Base-by-base conservation (phyloP, 129 eudicot genomes). In the Helichrysum umbraculigerum region DNA sequence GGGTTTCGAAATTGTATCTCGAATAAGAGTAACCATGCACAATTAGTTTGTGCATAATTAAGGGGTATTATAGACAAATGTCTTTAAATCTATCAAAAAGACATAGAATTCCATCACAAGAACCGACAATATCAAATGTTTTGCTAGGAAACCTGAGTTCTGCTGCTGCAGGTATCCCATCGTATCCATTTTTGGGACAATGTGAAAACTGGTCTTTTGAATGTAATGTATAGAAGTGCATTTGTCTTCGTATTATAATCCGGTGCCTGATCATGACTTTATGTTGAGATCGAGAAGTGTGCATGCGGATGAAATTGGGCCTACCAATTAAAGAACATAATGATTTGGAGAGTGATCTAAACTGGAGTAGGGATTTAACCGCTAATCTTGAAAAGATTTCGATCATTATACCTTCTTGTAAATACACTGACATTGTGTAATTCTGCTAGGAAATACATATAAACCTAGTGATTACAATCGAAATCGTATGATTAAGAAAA, bases 251-350 rank as follows among this genome's bases (percentile, higher is more conserved):
- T 32, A 32, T 32, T 32, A 32, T 32, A 32, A 2, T 2, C 34
- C 4, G 34, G 34, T 32, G 34, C 34, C 39, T 7, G 50, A n/a
- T 12, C 3, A 59, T 29, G 44, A 37, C 12, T 17, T 74, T 74
- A 37, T 28, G 54, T 39, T 32, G 69, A 17, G 71, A 67, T 67
- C 29, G 32, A 1, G 11, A 65, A 37, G 57, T 35, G 74, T 79
- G 78, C 29, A 10, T 79, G 21, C 68, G 20, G 60, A 73, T 79
- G 73, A 79, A 79, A 64, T 37, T 19, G 20, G 58, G 78, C 72
- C 56, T 50, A 8, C 39, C 11, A 65, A 79, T 64, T 15, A 63
- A 22, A 15, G 68, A 25, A 19, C 41, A 54, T 65, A 71, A 70
- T 56, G 87, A 75, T 35, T 35, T 35, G 7, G 41, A 35, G 41